Base-by-base conservation (phyloP, 1,284 basidiomycete species). In the Ceratobasidium sp. region DNA sequence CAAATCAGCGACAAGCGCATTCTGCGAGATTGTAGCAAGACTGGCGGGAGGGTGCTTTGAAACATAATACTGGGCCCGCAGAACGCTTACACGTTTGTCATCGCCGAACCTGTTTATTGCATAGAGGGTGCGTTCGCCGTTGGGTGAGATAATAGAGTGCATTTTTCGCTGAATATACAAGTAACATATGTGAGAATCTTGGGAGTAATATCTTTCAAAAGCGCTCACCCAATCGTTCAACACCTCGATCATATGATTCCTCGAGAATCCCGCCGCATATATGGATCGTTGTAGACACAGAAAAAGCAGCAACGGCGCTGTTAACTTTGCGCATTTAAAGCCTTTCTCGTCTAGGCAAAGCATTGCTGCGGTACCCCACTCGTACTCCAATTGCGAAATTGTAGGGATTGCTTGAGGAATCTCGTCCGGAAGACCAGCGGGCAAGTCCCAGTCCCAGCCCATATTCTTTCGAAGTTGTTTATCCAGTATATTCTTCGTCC, bases 381-480 rank as follows among this genome's bases (percentile, higher is more conserved):
- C 37, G 13, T 37, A 26, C 37, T 64, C 61, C 13, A 64, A 11
- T 7, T 4, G 3, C n/a, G 61, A 37, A 42, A 64, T 26, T 3
- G 61, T 4, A 5, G 42, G 10, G 8, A 42, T 20, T 23, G 3
- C 11, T 45, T 31, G n/a, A 28, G 20, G 4, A 23, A 23, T 26
- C 3, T 31, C 11, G 5, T 49, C 47, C 47, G 17, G 47, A 49
- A 42, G n/a, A 8, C 61, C 61, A 64, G 35, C 37, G 20, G 17
- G 13, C 31, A 64, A 15, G 15, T 42, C 15, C 17, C 35, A 45
- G 61, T 28, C 31, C 39, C 37, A 39, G 4, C 37, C 37, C 61
- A 64, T 64, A 20, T 64, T 64, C 33, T 64, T 17, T 7, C 37
- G 61, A 4, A 64, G 23, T 13, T 64, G 61, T 23, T 64, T 58